These are phyloP conservation scores for Globisporangium spinosum DNA, from an alignment of 352 stramenopile genomes.

Conservation along the genomic window DNA sequence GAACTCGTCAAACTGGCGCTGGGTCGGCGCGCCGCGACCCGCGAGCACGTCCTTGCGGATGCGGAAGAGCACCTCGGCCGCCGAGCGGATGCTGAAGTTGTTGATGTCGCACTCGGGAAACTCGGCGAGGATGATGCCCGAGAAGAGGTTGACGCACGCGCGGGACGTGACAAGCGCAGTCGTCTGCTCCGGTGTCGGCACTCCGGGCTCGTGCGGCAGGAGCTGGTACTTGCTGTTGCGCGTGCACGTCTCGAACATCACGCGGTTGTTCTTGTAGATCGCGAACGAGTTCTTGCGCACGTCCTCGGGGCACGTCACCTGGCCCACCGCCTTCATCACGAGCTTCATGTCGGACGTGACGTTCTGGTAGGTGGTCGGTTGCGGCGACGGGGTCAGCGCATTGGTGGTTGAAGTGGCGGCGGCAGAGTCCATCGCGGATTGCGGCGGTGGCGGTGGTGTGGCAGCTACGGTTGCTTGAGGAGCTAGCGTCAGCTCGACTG, in stretches of 20 bases:
- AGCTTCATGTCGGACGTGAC: slow-evolving; percentile 21
- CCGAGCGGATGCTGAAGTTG: slow-evolving; percentile 20
- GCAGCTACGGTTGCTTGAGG: not conserved
- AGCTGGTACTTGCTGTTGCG: slow-evolving; percentile 11
- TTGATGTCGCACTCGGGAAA: slow-evolving; percentile 18
- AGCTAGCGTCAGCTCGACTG: not conserved
- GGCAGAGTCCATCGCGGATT: not conserved
- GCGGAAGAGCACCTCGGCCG: slow-evolving; percentile 24
- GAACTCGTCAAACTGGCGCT: slow-evolving; percentile 27
- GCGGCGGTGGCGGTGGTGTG: too few species aligned
- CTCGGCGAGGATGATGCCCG: slow-evolving; percentile 13
- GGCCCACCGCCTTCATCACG: slow-evolving; percentile 13
- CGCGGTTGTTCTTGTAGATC: slow-evolving; percentile 38
- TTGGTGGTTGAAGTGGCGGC: not conserved
- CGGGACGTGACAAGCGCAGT: slow-evolving; percentile 9
- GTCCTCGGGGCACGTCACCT: slow-evolving; percentile 12
- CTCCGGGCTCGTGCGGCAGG: slow-evolving; percentile 2
- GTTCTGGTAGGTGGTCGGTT: slow-evolving; percentile 12
- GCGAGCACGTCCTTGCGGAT: slow-evolving; percentile 26
- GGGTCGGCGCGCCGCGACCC: slow-evolving; percentile 13
- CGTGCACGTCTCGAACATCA: slow-evolving; percentile 32
- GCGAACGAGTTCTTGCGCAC: slow-evolving; percentile 37
- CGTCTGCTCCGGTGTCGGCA: slow-evolving; percentile 12
- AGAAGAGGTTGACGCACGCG: slow-evolving; percentile 15
- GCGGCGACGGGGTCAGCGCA: not conserved